phyloP scores from a whole-genome alignment of 768 basidiomycete species.

The Tubosaeta sp. region DNA sequence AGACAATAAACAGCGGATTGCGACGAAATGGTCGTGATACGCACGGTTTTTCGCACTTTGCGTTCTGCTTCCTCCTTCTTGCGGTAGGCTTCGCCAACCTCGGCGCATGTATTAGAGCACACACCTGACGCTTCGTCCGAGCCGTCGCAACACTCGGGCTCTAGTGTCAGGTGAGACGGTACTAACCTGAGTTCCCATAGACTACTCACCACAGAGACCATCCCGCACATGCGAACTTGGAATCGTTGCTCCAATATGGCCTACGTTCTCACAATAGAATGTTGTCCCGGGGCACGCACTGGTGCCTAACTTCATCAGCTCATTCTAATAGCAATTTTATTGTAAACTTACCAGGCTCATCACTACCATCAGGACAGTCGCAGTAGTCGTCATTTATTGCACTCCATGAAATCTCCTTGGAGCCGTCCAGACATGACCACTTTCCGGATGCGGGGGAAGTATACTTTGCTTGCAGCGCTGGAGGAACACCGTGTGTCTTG shows the following conservation, averaged over 20 bases:
- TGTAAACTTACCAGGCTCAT: slow-evolving; percentile 71
- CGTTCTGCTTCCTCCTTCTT: slow-evolving; percentile 66
- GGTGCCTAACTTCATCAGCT: slow-evolving; percentile 51
- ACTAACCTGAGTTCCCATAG: neutral
- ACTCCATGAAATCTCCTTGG: slow-evolving; percentile 70
- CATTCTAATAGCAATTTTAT: slow-evolving; percentile 2
- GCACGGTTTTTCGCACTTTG: slow-evolving; percentile 76
- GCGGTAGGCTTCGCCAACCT: slow-evolving; percentile 67
- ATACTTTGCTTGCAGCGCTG: slow-evolving; percentile 54
- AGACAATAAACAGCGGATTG: neutral
- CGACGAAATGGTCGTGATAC: slow-evolving; percentile 19
- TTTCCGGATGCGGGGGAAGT: slow-evolving; percentile 43
- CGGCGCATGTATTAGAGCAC: slow-evolving; percentile 74
- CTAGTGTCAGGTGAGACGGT: slow-evolving; percentile 38
- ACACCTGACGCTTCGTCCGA: slow-evolving; percentile 84
- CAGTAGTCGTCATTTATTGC: slow-evolving; percentile 94
- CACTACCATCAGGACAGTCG: slow-evolving; percentile 92
- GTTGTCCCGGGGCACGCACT: slow-evolving; percentile 71
- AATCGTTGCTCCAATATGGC: slow-evolving; percentile 80
- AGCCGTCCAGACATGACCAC: slow-evolving; percentile 83
- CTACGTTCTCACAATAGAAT: slow-evolving; percentile 86
- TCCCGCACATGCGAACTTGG: slow-evolving; percentile 83
- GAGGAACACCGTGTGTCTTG: slow-evolving; percentile 57
- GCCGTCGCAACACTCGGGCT: slow-evolving; percentile 92
- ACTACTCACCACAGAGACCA: slow-evolving; percentile 80